Conservation (phyloP, 2,329 filamentous ascomycete genomes). For the Sclerotinia trifoliorum region DNA sequence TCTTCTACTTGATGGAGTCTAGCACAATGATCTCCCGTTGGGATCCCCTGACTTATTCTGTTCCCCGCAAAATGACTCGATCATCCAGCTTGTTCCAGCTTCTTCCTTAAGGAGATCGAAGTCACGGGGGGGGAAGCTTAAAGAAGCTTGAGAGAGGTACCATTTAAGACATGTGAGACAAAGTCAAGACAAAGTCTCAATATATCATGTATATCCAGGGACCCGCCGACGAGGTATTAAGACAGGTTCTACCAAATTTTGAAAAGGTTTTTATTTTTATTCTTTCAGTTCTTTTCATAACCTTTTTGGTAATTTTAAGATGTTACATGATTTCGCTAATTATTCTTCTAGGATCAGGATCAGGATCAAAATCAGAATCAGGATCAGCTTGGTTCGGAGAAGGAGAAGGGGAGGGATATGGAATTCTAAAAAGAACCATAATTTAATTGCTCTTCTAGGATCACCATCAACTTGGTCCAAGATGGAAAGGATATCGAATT, state of each 20-base stretch:
- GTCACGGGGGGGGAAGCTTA: not conserved
- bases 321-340: not conserved
- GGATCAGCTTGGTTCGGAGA: no score
- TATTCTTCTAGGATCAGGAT: not conserved
- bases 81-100: not conserved
- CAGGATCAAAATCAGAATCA: no score
- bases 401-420: no score
- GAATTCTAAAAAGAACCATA: no score
- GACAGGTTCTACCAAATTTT: not conserved
- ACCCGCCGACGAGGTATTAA: not conserved
- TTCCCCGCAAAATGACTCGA: slow-evolving; percentile 12
- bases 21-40: not conserved
- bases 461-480: not conserved
- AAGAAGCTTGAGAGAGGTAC: not conserved
- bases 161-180: not conserved
- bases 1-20: not conserved
- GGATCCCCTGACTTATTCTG: not conserved
- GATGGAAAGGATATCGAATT: not conserved
- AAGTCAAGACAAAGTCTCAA: not conserved
- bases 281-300: no score
- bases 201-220: not conserved
- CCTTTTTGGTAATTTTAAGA: not conserved
- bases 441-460: not conserved
- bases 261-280: no score
- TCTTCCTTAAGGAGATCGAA: not conserved